Base-by-base conservation (phyloP, 371 early-diverging fungal species). In the Lichtheimia corymbifera region DNA sequence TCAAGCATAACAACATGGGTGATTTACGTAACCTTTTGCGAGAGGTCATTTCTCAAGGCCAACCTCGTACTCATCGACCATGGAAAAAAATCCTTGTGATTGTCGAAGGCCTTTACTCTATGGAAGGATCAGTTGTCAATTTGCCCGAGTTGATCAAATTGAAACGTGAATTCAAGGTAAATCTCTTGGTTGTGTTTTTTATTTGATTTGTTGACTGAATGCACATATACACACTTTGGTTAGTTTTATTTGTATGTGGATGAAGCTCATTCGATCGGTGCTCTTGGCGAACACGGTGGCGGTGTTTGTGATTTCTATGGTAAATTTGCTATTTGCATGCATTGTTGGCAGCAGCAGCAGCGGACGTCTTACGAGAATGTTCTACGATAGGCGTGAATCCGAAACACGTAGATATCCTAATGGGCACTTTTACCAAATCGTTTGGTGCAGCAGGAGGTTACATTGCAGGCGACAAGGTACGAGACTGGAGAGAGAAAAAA, bases 391-490 rank as follows among this genome's bases (percentile, higher is more conserved):
- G 53, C 84, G 30, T 99, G 13, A 93, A 96, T 69, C 96, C 97
- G 20, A 78, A 79, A 43, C 88, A 96, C n/a, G 88, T 99, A 20
- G 99, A 99, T 72, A 88, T 99, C 66, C 72, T 97, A 28, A 99
- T 99, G 99, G 99, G 99, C 24, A 99, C 99, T 0, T 99, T 99
- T 74, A 99, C 99, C 35, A 99, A 99, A 82, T 95, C 95, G 50
- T 99, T 97, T 84, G 98, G 97, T 61, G 96, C 97, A 15, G 94
- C 97, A 42, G 99, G 99, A 69, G 98, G 99, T 49, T 99, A 98
- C 74, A 95, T 98, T 70, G 93, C 96, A 45, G 94, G 89, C 15
- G 77, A 75, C 62, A 77, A 71, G 55, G 47, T 47, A 11, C 11
- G 35, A 9, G 35, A 4, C 11, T 35, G 11, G 11, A 35, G 35